phyloP scores from a whole-genome alignment of 1,284 basidiomycete species.

The Tranzscheliella williamsii region DNA sequence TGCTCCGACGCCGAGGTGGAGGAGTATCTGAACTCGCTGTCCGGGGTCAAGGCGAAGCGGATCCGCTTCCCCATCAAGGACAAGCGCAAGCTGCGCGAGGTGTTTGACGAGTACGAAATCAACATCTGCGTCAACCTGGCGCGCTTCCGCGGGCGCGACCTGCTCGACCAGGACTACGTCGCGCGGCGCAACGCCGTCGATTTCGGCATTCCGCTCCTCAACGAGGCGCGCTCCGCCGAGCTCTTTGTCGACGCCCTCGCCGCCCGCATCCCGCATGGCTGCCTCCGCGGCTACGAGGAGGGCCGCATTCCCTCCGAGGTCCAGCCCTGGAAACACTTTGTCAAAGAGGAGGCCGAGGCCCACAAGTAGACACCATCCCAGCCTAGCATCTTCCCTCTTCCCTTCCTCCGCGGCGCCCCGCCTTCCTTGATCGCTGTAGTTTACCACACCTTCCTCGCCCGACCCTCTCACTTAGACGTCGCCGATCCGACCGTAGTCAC shows the following conservation, averaged over 20 bases:
- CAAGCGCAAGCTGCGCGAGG: constrained; percentile 88
- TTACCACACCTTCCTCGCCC: not conserved
- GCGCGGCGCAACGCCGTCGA: constrained; percentile 67
- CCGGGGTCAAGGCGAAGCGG: constrained; percentile 69
- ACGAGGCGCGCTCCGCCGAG: constrained; percentile 84
- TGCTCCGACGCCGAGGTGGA: constrained; percentile 82
- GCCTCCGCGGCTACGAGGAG: constrained; percentile 79
- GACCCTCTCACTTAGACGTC: not conserved
- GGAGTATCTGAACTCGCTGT: constrained; percentile 73
- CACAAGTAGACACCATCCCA: constrained; percentile 3
- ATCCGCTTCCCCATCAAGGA: constrained; percentile 97
- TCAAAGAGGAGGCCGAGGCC: constrained; percentile 31
- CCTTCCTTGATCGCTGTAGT: not conserved
- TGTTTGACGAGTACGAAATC: constrained; percentile 86
- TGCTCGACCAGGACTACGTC: constrained; percentile 93
- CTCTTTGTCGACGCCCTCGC: constrained; percentile 89
- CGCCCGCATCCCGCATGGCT: constrained; percentile 83
- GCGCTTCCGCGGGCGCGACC: constrained; percentile 74
- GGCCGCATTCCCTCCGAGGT: constrained; percentile 92
- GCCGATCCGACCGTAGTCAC: no score
- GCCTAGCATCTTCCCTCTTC: not conserved
- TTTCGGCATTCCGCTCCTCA: constrained; percentile 72
- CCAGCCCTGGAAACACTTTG: constrained; percentile 53
- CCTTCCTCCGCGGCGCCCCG: not conserved
- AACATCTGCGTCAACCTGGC: constrained; percentile 94